A percentile compares a stretch with the other conserved stretches of the same genome.
These are phyloP conservation scores for Anthostomella pinea DNA, from an alignment of 2,329 filamentous ascomycete genomes.

Conservation along the genomic window DNA sequence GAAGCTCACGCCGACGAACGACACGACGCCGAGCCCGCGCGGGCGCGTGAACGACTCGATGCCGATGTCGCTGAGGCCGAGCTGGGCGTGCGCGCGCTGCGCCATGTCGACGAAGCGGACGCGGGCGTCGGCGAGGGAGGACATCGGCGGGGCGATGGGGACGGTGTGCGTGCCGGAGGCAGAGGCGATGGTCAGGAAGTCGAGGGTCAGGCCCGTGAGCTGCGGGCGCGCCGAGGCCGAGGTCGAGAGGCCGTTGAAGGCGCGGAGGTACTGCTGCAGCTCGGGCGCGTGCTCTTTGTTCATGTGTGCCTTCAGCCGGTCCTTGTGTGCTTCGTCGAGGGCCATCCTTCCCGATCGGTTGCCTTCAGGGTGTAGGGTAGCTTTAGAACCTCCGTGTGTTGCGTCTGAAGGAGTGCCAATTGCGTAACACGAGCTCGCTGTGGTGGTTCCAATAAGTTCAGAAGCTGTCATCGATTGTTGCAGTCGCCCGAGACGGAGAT, in stretches of 20 bases:
- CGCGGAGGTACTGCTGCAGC: constrained; percentile 73
- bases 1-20: constrained; percentile 53
- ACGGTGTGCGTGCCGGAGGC: constrained; percentile 50
- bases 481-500: too few relatives aligned
- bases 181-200: constrained; percentile 58
- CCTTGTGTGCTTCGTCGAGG: constrained; percentile 46
- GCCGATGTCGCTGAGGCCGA: constrained; percentile 54
- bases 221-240: constrained; percentile 54
- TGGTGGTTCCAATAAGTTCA: too few relatives aligned
- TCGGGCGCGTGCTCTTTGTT: constrained; percentile 77
- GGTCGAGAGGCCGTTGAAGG: constrained; percentile 60
- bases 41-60: constrained; percentile 42
- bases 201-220: constrained; percentile 64
- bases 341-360: too few relatives aligned
- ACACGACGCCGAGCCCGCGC: constrained; percentile 43
- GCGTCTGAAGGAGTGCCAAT: too few relatives aligned
- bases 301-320: constrained; percentile 77
- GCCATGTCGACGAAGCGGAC: constrained; percentile 70
- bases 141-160: constrained; percentile 67
- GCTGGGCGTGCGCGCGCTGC: constrained; percentile 50
- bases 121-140: constrained; percentile 64
- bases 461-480: too few relatives aligned
- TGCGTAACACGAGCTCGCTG: too few relatives aligned
- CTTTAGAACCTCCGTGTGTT: too few relatives aligned
- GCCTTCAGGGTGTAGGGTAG: constrained; percentile 1